These are phyloP conservation scores for Phytophthora kernoviae DNA, from an alignment of 352 stramenopile genomes.

Conservation along the genomic window DNA sequence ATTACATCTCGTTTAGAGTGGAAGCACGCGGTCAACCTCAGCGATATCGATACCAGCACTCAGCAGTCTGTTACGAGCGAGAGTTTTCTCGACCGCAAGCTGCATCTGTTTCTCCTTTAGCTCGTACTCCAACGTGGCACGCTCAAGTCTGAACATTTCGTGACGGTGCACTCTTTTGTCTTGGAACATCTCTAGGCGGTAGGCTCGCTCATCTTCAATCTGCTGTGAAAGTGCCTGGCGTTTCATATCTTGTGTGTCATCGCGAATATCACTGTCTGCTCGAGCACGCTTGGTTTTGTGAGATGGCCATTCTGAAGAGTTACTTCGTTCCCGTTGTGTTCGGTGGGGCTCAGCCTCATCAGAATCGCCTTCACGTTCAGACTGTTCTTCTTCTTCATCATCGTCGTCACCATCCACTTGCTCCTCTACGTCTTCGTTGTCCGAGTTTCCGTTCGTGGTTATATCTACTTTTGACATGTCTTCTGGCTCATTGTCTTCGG, in stretches of 20 bases:
- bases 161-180: constrained; percentile 43
- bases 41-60: constrained; percentile 38
- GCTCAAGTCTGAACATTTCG: constrained; percentile 51
- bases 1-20: constrained; percentile 19
- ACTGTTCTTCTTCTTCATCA: background rate
- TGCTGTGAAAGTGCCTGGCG: constrained; percentile 23
- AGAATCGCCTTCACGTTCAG: background rate
- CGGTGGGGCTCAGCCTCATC: background rate
- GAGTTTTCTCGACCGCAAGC: constrained; percentile 40
- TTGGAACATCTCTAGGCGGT: constrained; percentile 48
- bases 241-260: constrained; percentile 19
- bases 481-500: constrained; percentile 18
- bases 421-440: background rate
- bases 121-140: constrained; percentile 48
- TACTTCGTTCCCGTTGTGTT: constrained; percentile 15
- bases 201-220: constrained; percentile 35
- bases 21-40: constrained; percentile 53
- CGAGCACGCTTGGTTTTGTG: constrained; percentile 13
- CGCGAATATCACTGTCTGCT: background rate
- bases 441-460: constrained; percentile 10
- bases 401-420: constrained; percentile 1
- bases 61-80: constrained; percentile 53
- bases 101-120: constrained; percentile 48
- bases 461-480: background rate
- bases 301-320: background rate